Percentiles rank a stretch among this genome's conserved stretches.
Evolutionary conservation across 805 yeast species (phyloP).

Genomic region (Spathaspora boniae): DNA sequence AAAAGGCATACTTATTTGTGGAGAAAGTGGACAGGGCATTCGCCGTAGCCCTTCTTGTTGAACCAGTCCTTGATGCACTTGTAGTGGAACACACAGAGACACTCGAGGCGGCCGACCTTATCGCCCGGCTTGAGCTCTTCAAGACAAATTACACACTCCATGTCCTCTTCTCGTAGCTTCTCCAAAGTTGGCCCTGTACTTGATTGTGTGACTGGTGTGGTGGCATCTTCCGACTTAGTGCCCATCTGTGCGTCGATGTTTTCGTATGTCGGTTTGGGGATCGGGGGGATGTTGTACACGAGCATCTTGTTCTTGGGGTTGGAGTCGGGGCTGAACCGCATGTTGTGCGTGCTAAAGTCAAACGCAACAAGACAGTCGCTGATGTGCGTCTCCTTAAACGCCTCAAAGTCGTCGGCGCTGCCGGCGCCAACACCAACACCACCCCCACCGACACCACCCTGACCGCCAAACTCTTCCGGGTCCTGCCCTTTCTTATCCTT

Average conservation of each 20-base stretch:
- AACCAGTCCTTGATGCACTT: constrained; percentile 92
- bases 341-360: constrained; percentile 57
- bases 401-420: constrained; percentile 31
- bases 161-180: constrained; percentile 9
- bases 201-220: constrained; percentile 21
- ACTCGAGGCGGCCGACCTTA: constrained; percentile 86
- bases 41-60: constrained; percentile 75
- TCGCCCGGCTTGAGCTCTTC: constrained; percentile 86
- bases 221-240: background rate
- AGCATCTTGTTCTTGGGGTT: constrained; percentile 73
- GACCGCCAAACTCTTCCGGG: too few species aligned
- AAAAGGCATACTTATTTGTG: constrained; percentile 20
- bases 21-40: constrained; percentile 75
- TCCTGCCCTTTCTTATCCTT: too few species aligned
- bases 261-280: constrained; percentile 38
- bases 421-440: too few species aligned
- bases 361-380: constrained; percentile 68
- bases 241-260: constrained; percentile 14
- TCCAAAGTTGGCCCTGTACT: constrained; percentile 16
- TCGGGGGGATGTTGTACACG: constrained; percentile 60
- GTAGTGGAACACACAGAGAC: constrained; percentile 92
- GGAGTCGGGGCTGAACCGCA: constrained; percentile 25
- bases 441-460: too few species aligned
- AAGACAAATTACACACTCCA: constrained; percentile 79
- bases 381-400: constrained; percentile 62